A percentile compares a stretch with the other conserved stretches of the same genome.
These are phyloP conservation scores for Lablab purpureus DNA, from an alignment of 306 rosid species.

Conservation along the genomic window DNA sequence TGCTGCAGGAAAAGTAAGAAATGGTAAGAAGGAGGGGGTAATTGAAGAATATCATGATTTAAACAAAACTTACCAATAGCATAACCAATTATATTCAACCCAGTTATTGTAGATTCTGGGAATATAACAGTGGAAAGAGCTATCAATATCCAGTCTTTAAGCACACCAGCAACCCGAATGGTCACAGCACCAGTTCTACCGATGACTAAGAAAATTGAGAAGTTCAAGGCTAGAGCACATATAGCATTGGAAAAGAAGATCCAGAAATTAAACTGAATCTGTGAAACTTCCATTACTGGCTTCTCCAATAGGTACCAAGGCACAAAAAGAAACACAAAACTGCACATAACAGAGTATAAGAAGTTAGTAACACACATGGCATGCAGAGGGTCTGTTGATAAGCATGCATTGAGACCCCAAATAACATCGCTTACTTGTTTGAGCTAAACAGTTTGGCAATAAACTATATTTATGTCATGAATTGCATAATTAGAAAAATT, in stretches of 20 bases:
- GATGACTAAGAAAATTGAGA: slow-evolving; percentile 87
- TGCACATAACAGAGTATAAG: slow-evolving; percentile 50
- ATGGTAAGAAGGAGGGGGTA: background rate
- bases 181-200: slow-evolving; percentile 97
- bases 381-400: slow-evolving; percentile 9
- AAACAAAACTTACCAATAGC: slow-evolving; percentile 67
- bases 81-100: slow-evolving; percentile 84
- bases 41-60: slow-evolving; percentile 29
- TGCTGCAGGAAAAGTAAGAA: slow-evolving; percentile 60
- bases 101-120: slow-evolving; percentile 84
- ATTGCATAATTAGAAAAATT: slow-evolving; percentile 11
- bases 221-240: slow-evolving; percentile 88
- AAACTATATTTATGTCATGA: background rate
- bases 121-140: slow-evolving; percentile 88
- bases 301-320: slow-evolving; percentile 89
- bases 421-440: background rate
- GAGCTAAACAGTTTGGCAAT: background rate
- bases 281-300: slow-evolving; percentile 71
- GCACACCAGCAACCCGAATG: slow-evolving; percentile 86
- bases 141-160: slow-evolving; percentile 91
- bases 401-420: background rate
- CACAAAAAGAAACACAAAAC: slow-evolving; percentile 76
- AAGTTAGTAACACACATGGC: slow-evolving; percentile 25
- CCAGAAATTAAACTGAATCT: slow-evolving; percentile 84
- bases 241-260: slow-evolving; percentile 86